These are phyloP conservation scores for Crucihimalaya himalaica DNA, from an alignment of 345 rosid species.

Conservation along the genomic window DNA sequence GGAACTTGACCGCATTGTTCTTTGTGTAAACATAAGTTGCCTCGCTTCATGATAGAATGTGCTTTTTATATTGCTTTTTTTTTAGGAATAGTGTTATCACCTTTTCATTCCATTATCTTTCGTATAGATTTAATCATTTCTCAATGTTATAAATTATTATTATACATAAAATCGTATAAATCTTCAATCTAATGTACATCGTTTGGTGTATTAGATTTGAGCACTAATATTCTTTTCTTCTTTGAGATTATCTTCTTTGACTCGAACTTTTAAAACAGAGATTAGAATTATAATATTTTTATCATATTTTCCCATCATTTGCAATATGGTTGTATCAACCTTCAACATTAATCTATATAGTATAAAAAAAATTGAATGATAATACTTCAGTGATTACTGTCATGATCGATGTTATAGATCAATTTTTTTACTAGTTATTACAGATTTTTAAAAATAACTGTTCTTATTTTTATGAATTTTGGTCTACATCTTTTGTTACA, in stretches of 20 bases:
- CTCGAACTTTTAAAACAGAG: neutral
- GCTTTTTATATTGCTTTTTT: conserved; percentile 33
- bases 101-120: conserved; percentile 37
- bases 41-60: conserved; percentile 39
- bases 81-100: conserved; percentile 15
- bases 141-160: neutral
- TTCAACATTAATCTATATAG: neutral
- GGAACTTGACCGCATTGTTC: conserved; percentile 48
- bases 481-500: neutral
- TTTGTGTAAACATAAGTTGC: conserved; percentile 42
- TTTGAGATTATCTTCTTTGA: neutral
- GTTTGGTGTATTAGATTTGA: neutral
- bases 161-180: neutral
- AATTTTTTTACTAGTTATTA: neutral
- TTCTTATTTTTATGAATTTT: neutral
- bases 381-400: neutral
- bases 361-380: neutral
- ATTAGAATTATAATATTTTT: neutral
- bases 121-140: neutral
- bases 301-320: neutral
- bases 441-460: neutral
- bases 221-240: neutral
- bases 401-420: neutral
- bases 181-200: neutral
- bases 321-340: neutral